Percentiles rank a stretch among this genome's conserved stretches.
Evolutionary conservation across 305 asterid species (phyloP).

Genomic region (Solanum aculeatissimum): DNA sequence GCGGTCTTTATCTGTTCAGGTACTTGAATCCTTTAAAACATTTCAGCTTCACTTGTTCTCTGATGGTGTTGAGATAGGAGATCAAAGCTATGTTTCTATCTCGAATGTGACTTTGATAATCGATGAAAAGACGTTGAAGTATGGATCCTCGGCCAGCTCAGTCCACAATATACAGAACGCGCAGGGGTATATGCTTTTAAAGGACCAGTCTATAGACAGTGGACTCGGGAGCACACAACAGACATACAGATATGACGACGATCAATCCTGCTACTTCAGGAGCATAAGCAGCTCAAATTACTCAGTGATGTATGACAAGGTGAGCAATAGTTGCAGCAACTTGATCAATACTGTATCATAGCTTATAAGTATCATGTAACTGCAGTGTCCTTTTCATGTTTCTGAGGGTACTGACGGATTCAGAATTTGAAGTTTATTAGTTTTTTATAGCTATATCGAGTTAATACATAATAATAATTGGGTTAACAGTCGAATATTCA

Average conservation of each 20-base stretch:
- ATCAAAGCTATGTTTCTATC: slow-evolving; percentile 30
- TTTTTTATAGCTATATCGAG: neutral
- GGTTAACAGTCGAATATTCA: neutral
- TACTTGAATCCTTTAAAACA: slow-evolving; percentile 16
- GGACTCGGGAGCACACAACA: slow-evolving; percentile 72
- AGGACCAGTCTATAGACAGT: slow-evolving; percentile 30
- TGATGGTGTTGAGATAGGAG: slow-evolving; percentile 31
- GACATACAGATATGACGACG: slow-evolving; percentile 20
- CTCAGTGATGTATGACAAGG: slow-evolving; percentile 48
- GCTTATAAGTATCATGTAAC: neutral
- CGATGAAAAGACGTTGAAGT: slow-evolving; percentile 24
- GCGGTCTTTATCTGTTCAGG: slow-evolving; percentile 9
- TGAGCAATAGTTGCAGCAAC: slow-evolving; percentile 22
- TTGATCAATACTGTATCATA: neutral
- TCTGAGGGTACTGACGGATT: neutral
- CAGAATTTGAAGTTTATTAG: neutral
- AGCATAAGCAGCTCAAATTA: slow-evolving; percentile 64
- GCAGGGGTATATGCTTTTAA: slow-evolving; percentile 44
- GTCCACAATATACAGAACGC: slow-evolving; percentile 50
- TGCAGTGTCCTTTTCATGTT: neutral
- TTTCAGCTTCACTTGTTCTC: slow-evolving; percentile 28
- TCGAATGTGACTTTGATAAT: slow-evolving; percentile 47
- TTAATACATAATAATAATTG: neutral
- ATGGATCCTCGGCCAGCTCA: slow-evolving; percentile 17
- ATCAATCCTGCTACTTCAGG: slow-evolving; percentile 48